A percentile compares a stretch with the other conserved stretches of the same genome.
Evolutionary conservation across 768 basidiomycete species (phyloP).

Genomic region (Pisolithus marmoratus): DNA sequence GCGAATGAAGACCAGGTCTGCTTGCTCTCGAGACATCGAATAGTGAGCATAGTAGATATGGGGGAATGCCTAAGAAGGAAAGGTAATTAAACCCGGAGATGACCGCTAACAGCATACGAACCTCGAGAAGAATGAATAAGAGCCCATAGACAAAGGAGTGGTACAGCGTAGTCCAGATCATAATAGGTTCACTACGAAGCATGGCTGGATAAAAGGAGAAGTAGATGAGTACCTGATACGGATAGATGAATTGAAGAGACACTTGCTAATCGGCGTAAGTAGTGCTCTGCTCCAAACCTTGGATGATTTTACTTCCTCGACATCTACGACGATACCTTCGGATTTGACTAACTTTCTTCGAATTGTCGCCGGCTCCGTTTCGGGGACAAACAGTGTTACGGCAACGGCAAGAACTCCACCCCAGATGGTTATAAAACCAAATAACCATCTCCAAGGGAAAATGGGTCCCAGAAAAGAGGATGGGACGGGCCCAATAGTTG

Average conservation of each 20-base stretch:
- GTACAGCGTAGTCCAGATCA: constrained; percentile 22
- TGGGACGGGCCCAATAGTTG: constrained; percentile 22
- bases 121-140: constrained; percentile 25
- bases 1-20: constrained; percentile 17
- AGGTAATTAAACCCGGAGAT: neutral
- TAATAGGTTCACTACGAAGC: constrained; percentile 20
- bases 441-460: constrained; percentile 18
- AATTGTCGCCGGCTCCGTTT: constrained; percentile 17
- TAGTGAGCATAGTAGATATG: constrained; percentile 17
- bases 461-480: constrained; percentile 15
- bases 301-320: neutral
- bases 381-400: constrained; percentile 14
- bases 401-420: constrained; percentile 10
- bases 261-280: constrained; percentile 14
- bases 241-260: neutral
- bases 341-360: constrained; percentile 8
- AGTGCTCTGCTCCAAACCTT: constrained; percentile 12
- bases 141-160: constrained; percentile 25
- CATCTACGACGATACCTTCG: neutral
- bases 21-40: constrained; percentile 15
- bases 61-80: constrained; percentile 9
- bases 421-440: constrained; percentile 17
- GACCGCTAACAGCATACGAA: neutral
- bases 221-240: neutral
- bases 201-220: constrained; percentile 10